Evolutionary conservation across 2,329 filamentous ascomycete species (phyloP), one percentile per base, ranked within the genome.

Genomic region (Cladophialophora yegresii): DNA sequence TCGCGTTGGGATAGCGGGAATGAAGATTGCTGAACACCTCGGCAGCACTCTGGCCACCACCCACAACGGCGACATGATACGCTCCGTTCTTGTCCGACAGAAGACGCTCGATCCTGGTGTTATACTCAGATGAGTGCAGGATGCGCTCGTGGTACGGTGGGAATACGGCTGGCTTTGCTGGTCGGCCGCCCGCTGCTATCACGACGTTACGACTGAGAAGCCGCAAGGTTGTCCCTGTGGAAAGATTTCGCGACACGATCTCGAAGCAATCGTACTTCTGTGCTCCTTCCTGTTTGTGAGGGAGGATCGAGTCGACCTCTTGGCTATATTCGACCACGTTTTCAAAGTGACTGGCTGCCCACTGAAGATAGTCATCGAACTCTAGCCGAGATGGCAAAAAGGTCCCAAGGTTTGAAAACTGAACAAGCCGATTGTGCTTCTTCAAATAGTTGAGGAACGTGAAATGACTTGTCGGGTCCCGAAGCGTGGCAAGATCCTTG

Each of bases 391-490:
- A 87, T 0, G 93, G 93, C 33, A 96, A 79, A 79, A 97, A 97
- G 0, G 93, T 97, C 72, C 86, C 84, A 55, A 98, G 80, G 78
- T 98, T 98, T 71, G 90, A 92, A 73, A 98, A 98, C 70, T 93
- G 88, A 55, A 96, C 86, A 45, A 98, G 83, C n/a, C 93, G 85
- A 62, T 84, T 84, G 71, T 96, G 89, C 71, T 85, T 79, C 79
- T 96, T 90, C 12, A 98, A 85, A 76, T 98, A 98, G 79, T 97
- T 97, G 74, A 96, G 82, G 79, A 97, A 98, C 13, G 93, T 98
- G 77, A 98, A 98, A 72, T 92, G 85, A 70, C 91, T 96, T 68
- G 89, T 86, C 7, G 93, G 93, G 75, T 98, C 88, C 63, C 93
- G 85, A 70, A 96, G 83, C 3, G 91, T 95, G 3, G 93, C 93